phyloP scores from a whole-genome alignment of 1,284 basidiomycete genomes.

The Irpex rosettiformis region DNA sequence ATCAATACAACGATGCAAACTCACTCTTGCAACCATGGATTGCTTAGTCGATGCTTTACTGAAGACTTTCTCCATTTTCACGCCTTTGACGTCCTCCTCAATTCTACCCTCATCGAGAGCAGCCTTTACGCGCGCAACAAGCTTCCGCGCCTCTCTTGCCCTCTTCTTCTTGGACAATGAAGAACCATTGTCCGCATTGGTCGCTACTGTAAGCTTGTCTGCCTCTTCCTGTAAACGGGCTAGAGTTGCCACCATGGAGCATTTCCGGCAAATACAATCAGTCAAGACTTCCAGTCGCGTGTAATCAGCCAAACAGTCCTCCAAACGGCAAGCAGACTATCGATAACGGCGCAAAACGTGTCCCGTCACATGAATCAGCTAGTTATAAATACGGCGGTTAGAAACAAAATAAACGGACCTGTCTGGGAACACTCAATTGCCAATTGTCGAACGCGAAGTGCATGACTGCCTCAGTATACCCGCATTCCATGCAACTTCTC shows the following conservation, averaged over 20 bases:
- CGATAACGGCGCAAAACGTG: slow-evolving; percentile 10
- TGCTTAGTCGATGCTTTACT: slow-evolving; percentile 81
- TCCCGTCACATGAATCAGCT: slow-evolving; percentile 5
- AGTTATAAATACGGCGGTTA: background rate
- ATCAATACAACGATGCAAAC: too few relatives aligned
- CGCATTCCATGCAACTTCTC: slow-evolving; percentile 76
- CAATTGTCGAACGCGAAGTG: slow-evolving; percentile 83
- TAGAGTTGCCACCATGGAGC: slow-evolving; percentile 70
- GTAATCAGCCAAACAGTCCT: slow-evolving; percentile 77
- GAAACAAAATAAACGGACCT: slow-evolving; percentile 36
- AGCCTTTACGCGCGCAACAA: slow-evolving; percentile 55
- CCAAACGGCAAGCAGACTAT: slow-evolving; percentile 56
- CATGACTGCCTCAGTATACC: slow-evolving; percentile 87
- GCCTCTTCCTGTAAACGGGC: slow-evolving; percentile 54
- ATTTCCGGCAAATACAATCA: slow-evolving; percentile 84
- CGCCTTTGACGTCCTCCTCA: slow-evolving; percentile 75
- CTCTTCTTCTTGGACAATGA: slow-evolving; percentile 68
- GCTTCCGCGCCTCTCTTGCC: slow-evolving; percentile 62
- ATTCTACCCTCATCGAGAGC: slow-evolving; percentile 73
- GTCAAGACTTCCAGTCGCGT: slow-evolving; percentile 77
- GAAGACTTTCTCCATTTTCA: slow-evolving; percentile 70
- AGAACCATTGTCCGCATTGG: slow-evolving; percentile 37
- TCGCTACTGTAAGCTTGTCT: slow-evolving; percentile 46
- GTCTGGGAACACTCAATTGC: slow-evolving; percentile 72
- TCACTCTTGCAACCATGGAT: slow-evolving; percentile 80